phyloP scores from a whole-genome alignment of 192 early-diverging fungal species.

The Rhizophagus sp. region DNA sequence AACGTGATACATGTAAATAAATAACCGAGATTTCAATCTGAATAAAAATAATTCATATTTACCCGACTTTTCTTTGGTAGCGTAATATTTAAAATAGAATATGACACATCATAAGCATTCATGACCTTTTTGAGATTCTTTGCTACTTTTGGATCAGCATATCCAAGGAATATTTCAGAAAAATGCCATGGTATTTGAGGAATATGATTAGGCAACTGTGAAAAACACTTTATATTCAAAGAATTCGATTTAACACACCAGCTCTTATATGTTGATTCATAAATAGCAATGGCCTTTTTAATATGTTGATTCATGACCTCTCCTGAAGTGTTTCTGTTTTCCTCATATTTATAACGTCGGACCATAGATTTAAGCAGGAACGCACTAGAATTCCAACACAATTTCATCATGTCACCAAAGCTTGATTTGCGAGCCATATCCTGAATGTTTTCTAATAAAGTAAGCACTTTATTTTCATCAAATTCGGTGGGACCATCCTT shows the following conservation, averaged over 20 bases:
- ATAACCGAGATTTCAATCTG: too few relatives aligned
- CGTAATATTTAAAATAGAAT: background rate
- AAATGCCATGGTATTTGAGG: slow-evolving; percentile 17
- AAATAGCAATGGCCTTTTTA: slow-evolving; percentile 2
- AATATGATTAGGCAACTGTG: background rate
- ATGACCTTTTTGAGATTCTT: slow-evolving; percentile 14
- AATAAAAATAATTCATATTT: background rate
- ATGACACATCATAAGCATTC: background rate
- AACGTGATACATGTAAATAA: too few relatives aligned
- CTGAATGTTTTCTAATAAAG: slow-evolving; percentile 1
- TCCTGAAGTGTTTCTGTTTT: too few relatives aligned
- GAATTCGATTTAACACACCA: background rate
- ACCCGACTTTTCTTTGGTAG: slow-evolving; percentile 1
- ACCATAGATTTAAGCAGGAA: background rate
- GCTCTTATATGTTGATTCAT: slow-evolving; percentile 6
- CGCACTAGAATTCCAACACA: slow-evolving; percentile 2
- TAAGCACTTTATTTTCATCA: background rate
- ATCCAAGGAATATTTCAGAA: background rate
- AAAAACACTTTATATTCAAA: background rate
- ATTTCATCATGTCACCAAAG: background rate
- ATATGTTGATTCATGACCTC: background rate
- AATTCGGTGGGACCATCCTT: background rate
- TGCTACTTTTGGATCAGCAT: background rate
- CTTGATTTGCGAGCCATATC: background rate
- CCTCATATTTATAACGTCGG: background rate